Conservation (phyloP, 2,329 filamentous ascomycete genomes). For the Trichoderma sp. region DNA sequence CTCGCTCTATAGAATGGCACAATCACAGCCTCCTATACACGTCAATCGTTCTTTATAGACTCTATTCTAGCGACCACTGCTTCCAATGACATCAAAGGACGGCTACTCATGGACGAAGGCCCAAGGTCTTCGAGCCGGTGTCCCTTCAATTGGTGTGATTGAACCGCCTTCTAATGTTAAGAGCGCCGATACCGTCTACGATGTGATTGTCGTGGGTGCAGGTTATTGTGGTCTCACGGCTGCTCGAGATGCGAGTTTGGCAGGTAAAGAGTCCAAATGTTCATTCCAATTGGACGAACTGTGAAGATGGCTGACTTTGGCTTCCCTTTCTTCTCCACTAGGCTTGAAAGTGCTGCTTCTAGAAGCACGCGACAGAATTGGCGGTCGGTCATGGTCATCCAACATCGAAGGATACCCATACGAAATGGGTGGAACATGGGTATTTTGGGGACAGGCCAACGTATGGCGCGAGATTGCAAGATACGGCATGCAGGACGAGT, state of each 20-base stretch:
- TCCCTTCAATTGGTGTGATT: slow-evolving; percentile 11
- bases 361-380: slow-evolving; percentile 9
- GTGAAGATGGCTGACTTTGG: background rate
- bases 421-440: slow-evolving; percentile 12
- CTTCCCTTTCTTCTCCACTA: background rate
- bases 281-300: background rate
- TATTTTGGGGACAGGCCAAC: slow-evolving; percentile 11
- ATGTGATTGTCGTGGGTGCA: slow-evolving; percentile 11
- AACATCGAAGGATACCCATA: slow-evolving; percentile 13
- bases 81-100: slow-evolving; percentile 13
- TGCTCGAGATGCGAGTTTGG: slow-evolving; percentile 10
- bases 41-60: background rate
- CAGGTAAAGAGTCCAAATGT: background rate
- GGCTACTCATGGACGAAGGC: slow-evolving; percentile 11
- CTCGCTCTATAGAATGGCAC: background rate
- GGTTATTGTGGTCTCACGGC: slow-evolving; percentile 15
- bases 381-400: slow-evolving; percentile 12
- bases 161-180: slow-evolving; percentile 8
- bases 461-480: slow-evolving; percentile 16
- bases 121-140: slow-evolving; percentile 3
- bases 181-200: slow-evolving; percentile 9
- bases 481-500: slow-evolving; percentile 13
- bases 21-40: background rate
- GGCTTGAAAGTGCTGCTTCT: slow-evolving; percentile 5
- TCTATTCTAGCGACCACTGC: background rate